Conservation (phyloP, 192 early-diverging fungal genomes). For the Backusella liffmaniae region DNA sequence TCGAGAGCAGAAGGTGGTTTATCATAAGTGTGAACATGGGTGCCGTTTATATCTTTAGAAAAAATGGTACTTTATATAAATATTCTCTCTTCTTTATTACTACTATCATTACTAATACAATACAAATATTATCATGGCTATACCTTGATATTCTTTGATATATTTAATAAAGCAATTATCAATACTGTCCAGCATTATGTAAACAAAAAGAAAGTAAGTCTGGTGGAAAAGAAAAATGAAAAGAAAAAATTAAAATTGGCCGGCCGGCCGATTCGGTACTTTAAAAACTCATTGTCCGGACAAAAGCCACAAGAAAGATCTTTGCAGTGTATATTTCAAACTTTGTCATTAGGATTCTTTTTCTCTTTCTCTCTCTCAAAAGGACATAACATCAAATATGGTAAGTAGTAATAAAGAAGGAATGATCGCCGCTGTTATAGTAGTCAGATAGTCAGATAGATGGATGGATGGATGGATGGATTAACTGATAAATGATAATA, state of each 20-base stretch:
- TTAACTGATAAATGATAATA: constrained; percentile 24
- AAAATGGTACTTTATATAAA: background rate
- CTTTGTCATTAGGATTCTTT: background rate
- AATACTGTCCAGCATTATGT: constrained; percentile 5
- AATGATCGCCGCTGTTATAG: background rate
- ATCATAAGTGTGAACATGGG: constrained; percentile 3
- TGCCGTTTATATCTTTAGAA: constrained; percentile 33
- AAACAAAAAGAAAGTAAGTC: background rate
- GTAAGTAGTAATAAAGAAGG: background rate
- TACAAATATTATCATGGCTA: background rate
- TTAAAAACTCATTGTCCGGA: background rate
- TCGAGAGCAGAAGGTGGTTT: constrained; percentile 41
- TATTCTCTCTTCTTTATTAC: background rate
- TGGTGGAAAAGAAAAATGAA: background rate
- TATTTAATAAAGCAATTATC: background rate
- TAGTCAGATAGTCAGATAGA: background rate
- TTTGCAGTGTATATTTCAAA: background rate
- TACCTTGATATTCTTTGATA: constrained; percentile 34
- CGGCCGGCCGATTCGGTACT: background rate
- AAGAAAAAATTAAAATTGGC: background rate
- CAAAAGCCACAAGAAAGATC: background rate
- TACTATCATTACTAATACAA: background rate
- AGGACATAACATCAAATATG: constrained; percentile 15
- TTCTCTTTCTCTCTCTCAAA: constrained; percentile 11
- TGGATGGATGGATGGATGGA: background rate